Conservation (phyloP, 306 rosid species). For the Trichosanthes truncata region DNA sequence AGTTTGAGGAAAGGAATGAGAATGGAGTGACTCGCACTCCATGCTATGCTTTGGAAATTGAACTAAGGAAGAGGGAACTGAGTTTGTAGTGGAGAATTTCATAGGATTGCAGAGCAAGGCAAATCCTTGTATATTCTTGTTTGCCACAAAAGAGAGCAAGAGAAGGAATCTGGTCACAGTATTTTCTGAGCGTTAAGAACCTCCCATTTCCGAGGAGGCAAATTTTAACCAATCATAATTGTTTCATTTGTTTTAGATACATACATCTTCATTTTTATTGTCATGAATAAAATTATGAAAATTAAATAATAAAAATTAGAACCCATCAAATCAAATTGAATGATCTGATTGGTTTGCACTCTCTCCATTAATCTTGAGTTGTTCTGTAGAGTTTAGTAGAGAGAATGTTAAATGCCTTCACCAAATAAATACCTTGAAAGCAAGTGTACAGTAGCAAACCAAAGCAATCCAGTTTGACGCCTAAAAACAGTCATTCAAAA, state of each 20-base stretch:
- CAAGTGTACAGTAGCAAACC: not conserved
- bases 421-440: not conserved
- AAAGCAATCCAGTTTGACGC: not conserved
- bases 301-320: not conserved
- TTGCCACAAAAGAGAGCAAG: constrained; percentile 9
- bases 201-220: not conserved
- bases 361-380: not conserved
- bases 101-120: constrained; percentile 10
- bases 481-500: not conserved
- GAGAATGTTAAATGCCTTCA: not conserved
- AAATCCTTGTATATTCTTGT: not conserved
- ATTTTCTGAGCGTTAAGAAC: not conserved
- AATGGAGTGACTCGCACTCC: constrained; percentile 23
- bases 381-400: not conserved
- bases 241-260: not conserved
- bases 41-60: constrained; percentile 9
- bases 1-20: not conserved
- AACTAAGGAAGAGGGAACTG: not conserved
- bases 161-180: constrained; percentile 3
- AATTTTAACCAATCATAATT: not conserved
- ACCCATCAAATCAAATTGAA: constrained; percentile 7
- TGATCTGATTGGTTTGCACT: not conserved
- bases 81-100: not conserved
- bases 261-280: not conserved
- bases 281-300: not conserved